phyloP scores from a whole-genome alignment of 2,329 filamentous ascomycete genomes.

The Aspergillus pseudonomiae region DNA sequence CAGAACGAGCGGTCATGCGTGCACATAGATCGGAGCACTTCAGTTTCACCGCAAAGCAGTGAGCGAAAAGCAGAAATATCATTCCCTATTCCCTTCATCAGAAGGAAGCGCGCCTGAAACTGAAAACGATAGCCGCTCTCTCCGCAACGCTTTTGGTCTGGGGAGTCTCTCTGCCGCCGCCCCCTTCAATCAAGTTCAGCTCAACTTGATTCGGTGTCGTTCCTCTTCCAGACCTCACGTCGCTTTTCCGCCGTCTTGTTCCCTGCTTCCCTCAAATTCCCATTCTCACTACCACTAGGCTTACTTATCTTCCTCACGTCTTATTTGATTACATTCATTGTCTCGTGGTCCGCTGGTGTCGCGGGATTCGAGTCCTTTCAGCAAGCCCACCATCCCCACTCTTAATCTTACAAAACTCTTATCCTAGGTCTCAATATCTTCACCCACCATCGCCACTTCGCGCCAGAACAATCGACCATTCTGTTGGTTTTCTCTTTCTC shows the following conservation, averaged over 20 bases:
- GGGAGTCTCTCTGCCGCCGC: slow-evolving; percentile 11
- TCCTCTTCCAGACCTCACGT: slow-evolving; percentile 6
- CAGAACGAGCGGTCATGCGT: slow-evolving; percentile 36
- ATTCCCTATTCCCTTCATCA: slow-evolving; percentile 7
- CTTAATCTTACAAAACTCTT: slow-evolving; percentile 24
- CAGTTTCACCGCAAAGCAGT: slow-evolving; percentile 25
- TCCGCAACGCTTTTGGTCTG: neutral
- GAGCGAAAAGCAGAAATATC: slow-evolving; percentile 18
- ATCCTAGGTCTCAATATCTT: slow-evolving; percentile 24
- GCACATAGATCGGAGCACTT: slow-evolving; percentile 30
- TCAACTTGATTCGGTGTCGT: slow-evolving; percentile 8
- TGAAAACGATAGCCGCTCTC: slow-evolving; percentile 1
- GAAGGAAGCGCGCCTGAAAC: slow-evolving; percentile 4
- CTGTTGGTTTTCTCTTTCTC: slow-evolving; percentile 9
- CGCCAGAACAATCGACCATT: slow-evolving; percentile 9
- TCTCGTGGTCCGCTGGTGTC: slow-evolving; percentile 16
- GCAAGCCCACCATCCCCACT: slow-evolving; percentile 22
- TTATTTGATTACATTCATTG: slow-evolving; percentile 19
- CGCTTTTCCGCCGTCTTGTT: neutral
- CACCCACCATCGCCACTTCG: slow-evolving; percentile 14
- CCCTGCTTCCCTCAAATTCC: neutral
- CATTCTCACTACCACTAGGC: neutral
- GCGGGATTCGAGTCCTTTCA: slow-evolving; percentile 20
- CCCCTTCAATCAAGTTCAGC: slow-evolving; percentile 5
- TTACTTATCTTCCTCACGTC: slow-evolving; percentile 9